A percentile compares a stretch with the other conserved stretches of the same genome.
Evolutionary conservation across 306 rosid species (phyloP).

Genomic region (Glycyrrhiza uralensis): DNA sequence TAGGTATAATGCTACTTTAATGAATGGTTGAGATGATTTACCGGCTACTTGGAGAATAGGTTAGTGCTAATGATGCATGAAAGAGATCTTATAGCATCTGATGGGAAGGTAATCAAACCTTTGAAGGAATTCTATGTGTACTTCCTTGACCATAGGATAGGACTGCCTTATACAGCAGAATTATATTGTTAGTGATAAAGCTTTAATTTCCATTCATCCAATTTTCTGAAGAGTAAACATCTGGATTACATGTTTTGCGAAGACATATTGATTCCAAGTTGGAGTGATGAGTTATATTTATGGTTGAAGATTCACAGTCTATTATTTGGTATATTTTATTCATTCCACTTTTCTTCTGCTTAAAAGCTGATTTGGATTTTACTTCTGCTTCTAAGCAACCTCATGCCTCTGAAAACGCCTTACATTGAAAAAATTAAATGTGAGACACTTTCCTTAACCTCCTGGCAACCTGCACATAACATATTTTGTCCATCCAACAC

Average conservation of each 20-base stretch:
- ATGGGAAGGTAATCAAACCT: slow-evolving; percentile 66
- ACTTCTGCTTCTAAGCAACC: neutral
- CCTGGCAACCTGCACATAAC: too few relatives aligned
- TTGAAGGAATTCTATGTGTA: too few relatives aligned
- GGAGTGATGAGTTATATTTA: neutral
- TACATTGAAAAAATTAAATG: too few relatives aligned
- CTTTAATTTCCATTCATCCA: neutral
- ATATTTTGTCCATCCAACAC: too few relatives aligned
- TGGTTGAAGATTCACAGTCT: slow-evolving; percentile 10
- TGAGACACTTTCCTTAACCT: too few relatives aligned
- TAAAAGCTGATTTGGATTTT: neutral
- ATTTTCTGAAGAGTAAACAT: neutral
- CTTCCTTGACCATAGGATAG: too few relatives aligned
- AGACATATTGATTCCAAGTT: slow-evolving; percentile 5
- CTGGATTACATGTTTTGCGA: slow-evolving; percentile 1
- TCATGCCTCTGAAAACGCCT: too few relatives aligned
- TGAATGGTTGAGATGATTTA: too few relatives aligned
- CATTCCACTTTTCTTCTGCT: neutral
- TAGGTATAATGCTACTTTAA: too few relatives aligned
- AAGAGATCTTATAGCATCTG: slow-evolving; percentile 50
- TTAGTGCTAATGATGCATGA: too few relatives aligned
- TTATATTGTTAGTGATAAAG: slow-evolving; percentile 53
- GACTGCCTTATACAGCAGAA: slow-evolving; percentile 76
- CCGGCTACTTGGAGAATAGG: too few relatives aligned
- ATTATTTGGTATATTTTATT: slow-evolving; percentile 1